Base-by-base conservation (phyloP, 306 rosid genomes). In the Astragalus membranaceus region DNA sequence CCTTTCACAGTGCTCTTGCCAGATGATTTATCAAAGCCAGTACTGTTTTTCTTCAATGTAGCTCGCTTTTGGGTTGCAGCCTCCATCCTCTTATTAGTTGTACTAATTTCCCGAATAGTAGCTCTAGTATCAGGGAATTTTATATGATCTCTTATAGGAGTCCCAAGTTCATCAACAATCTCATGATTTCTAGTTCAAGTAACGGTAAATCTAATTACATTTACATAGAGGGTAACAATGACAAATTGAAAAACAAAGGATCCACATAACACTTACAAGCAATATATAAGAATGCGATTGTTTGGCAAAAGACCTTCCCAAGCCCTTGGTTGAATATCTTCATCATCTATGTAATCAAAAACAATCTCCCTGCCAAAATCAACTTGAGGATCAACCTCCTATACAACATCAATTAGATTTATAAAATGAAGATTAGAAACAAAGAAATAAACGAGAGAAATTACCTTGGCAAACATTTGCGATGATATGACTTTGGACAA, bases 391-490 rank as follows among this genome's bases (percentile, higher is more conserved):
- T 85, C 64, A 78, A 61, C 43, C 46, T 54, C 52, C 74, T 37
- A 29, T 32, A 71, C 43, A 26, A 43, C 26, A 15, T 23, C 13
- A 60, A 29, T 62, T 16, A 60, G 44, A 71, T 53, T 32, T 52
- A 57, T 15, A 59, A 64, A 64, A 56, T 58, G 23, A 14, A 35
- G 10, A 54, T 7, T 15, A 36, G 36, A 35, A 43, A 42, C 8
- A 50, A 12, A 80, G 61, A 70, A 57, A 26, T 26, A 26, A 41
- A 30, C 36, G 44, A 53, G 14, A 43, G 61, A 61, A 64, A 58
- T 51, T 52, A 89, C 98, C 80, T 80, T 7, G 99, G 99, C 79
- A 94, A 80, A 83, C 99, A 94, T 87, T 87, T 91, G 75, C 89
- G 84, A 62, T 94, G 99, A 78, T 94, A 94, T 4, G 99, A 75